A percentile compares a stretch with the other conserved stretches of the same genome.
Conservation (phyloP, 192 early-diverging fungal genomes). For the Linnemannia exigua region DNA sequence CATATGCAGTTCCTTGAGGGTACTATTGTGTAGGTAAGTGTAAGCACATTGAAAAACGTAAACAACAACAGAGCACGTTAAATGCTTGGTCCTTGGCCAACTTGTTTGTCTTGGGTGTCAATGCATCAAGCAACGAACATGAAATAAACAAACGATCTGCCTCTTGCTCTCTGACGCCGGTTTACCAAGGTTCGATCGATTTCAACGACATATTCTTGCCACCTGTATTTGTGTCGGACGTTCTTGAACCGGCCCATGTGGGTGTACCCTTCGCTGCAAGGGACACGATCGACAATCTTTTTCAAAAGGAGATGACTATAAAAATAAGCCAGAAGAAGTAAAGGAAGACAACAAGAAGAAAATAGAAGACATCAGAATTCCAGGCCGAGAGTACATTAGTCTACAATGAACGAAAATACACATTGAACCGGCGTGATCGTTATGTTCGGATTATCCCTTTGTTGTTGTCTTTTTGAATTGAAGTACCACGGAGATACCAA, state of each 20-base stretch:
- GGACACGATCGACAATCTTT: slow-evolving; percentile 45
- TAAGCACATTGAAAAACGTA: too few relatives aligned
- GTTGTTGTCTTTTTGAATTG: neutral
- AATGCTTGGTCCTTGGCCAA: neutral
- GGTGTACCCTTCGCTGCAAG: slow-evolving; percentile 34
- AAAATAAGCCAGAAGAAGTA: neutral
- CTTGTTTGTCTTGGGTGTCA: neutral
- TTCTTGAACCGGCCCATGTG: slow-evolving; percentile 53
- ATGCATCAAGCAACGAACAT: neutral
- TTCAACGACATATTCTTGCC: slow-evolving; percentile 41
- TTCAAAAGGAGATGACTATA: slow-evolving; percentile 37
- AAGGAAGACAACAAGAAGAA: neutral
- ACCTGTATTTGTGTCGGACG: slow-evolving; percentile 40
- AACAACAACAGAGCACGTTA: neutral
- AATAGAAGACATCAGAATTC: neutral
- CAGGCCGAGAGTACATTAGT: neutral
- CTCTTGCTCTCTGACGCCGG: neutral
- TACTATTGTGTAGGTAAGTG: slow-evolving; percentile 22
- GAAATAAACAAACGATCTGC: neutral
- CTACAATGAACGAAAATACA: neutral
- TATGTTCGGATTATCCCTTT: neutral
- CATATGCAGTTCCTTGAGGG: slow-evolving; percentile 44
- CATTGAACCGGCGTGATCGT: neutral
- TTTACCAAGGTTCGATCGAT: slow-evolving; percentile 46
- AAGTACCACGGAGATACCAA: neutral